phyloP scores from a whole-genome alignment of 495 filamentous ascomycete genomes.

The Aspergillus carlsbadensis region DNA sequence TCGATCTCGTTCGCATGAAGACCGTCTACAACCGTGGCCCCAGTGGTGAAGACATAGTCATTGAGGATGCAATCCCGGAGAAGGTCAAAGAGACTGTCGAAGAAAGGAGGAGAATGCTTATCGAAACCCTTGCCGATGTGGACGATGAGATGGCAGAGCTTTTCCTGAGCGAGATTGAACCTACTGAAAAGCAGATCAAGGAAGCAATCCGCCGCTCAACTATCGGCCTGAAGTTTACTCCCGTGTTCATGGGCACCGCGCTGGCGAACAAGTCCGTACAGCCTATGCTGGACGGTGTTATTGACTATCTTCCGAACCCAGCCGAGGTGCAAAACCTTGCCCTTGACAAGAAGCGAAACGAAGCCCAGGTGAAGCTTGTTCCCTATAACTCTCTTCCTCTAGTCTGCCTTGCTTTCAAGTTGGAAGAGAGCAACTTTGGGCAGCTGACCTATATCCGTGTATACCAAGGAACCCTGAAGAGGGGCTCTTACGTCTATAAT shows the following conservation, averaged over 20 bases:
- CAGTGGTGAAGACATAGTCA: slow-evolving; percentile 69
- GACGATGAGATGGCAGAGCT: slow-evolving; percentile 98
- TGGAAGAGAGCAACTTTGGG: slow-evolving; percentile 98
- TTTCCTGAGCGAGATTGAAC: slow-evolving; percentile 82
- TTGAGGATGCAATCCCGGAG: slow-evolving; percentile 77
- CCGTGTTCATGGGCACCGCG: slow-evolving; percentile 94
- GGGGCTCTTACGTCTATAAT: slow-evolving; percentile 89
- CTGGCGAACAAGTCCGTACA: slow-evolving; percentile 94
- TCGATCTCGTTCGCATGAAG: slow-evolving; percentile 91
- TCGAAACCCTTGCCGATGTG: slow-evolving; percentile 95
- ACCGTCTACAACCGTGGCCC: slow-evolving; percentile 86
- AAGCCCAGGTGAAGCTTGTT: slow-evolving; percentile 79
- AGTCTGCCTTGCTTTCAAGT: slow-evolving; percentile 96
- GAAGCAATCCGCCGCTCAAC: slow-evolving; percentile 88
- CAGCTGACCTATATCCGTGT: slow-evolving; percentile 98
- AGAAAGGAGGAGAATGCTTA: slow-evolving; percentile 78
- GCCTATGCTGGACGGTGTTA: slow-evolving; percentile 95
- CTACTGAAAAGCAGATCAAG: slow-evolving; percentile 77
- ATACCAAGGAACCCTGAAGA: slow-evolving; percentile 90
- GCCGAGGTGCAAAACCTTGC: slow-evolving; percentile 86
- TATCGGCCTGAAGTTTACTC: slow-evolving; percentile 85
- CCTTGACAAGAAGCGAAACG: slow-evolving; percentile 75
- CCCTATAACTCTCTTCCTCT: slow-evolving; percentile 92
- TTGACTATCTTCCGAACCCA: slow-evolving; percentile 95
- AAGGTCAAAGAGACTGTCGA: slow-evolving; percentile 70